Base-by-base conservation (phyloP, 1,284 basidiomycete genomes). In the Trichosporon sp. region DNA sequence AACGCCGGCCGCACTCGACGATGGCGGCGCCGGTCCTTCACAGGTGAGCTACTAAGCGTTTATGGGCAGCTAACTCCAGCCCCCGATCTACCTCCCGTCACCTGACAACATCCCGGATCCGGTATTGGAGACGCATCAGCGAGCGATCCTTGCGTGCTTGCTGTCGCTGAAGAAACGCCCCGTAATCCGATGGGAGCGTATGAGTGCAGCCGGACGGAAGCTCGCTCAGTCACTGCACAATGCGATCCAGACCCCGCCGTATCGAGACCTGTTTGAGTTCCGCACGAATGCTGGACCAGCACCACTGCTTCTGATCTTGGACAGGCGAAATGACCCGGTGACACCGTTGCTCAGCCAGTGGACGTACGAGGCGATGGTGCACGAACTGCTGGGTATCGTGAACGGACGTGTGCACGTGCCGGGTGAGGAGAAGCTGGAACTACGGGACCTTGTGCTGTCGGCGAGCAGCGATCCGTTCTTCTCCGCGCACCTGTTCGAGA, bases 281-380 rank as follows among this genome's bases (percentile, higher is more conserved):
- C 78, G 87, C 31, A 82, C 85, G 12, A 86, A 86, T 1, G 80
- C 83, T 2, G 86, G 87, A 16, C 84, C 86, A 1, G 78, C 85
- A 8, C 88, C 88, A 3, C 76, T 88, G n/a, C 78, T 89, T 6
- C 78, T 89, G 19, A 85, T 89, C 7, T 78, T 88, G 12, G 97
- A 99, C 85, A 89, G 97, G 70, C 87, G 96, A 74, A 98, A 98
- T 83, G 97, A 99, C 81, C 97, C 97, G 1, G 94, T 99, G 14
- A 99, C 97, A 0, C 97, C 97, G 2, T 85, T 99, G n/a, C 87
- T 99, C 35, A 93, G 93, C 0, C 97, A 98, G 83, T 99, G 97
- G 97, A 99, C 97, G 12, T 99, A 99, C 84, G 96, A 99, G 83
- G 97, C 97, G 0, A 98, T 99, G 96, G 96, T 98, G 0, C 97